A percentile compares a stretch with the other conserved stretches of the same genome.
phyloP scores from a whole-genome alignment of 768 basidiomycete genomes.

The Lactifluus echinatus region DNA sequence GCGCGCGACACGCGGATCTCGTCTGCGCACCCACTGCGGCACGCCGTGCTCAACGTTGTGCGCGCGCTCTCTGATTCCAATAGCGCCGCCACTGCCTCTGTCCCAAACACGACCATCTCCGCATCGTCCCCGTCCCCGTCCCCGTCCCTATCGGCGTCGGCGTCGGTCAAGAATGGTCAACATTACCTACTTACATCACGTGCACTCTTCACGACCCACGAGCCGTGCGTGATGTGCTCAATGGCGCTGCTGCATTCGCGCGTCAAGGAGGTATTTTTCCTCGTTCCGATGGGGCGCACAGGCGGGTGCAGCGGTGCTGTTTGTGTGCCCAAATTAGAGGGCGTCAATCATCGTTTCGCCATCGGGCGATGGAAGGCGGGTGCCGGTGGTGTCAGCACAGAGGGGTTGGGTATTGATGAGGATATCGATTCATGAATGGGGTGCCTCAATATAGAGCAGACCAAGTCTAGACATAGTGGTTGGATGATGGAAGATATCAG shows the following conservation, averaged over 20 bases:
- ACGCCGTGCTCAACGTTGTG: conserved; percentile 74
- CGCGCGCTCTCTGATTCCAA: conserved; percentile 48
- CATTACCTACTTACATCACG: conserved; percentile 85
- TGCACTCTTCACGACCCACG: conserved; percentile 85
- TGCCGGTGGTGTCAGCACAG: conserved; percentile 10
- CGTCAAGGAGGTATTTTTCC: conserved; percentile 77
- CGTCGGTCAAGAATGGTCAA: conserved; percentile 42
- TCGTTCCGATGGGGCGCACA: conserved; percentile 63
- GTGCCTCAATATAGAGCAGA: conserved; percentile 1
- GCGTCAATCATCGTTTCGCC: conserved; percentile 83
- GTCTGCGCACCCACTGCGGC: conserved; percentile 69
- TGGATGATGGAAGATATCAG: neutral
- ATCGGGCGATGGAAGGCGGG: conserved; percentile 57
- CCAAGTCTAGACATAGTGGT: neutral
- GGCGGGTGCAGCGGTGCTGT: conserved; percentile 80
- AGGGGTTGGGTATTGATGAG: conserved; percentile 21
- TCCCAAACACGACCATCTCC: neutral
- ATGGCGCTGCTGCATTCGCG: conserved; percentile 95
- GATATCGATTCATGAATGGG: conserved; percentile 26
- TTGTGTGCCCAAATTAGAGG: conserved; percentile 71
- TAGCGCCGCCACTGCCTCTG: conserved; percentile 24
- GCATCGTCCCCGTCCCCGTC: conserved; percentile 4
- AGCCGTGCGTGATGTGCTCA: conserved; percentile 96
- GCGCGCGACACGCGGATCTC: conserved; percentile 67
- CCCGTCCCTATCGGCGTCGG: conserved; percentile 15